Evolutionary conservation across 208 protist genomes (phyloP).

Genomic region (Crithidia fasciculata): DNA sequence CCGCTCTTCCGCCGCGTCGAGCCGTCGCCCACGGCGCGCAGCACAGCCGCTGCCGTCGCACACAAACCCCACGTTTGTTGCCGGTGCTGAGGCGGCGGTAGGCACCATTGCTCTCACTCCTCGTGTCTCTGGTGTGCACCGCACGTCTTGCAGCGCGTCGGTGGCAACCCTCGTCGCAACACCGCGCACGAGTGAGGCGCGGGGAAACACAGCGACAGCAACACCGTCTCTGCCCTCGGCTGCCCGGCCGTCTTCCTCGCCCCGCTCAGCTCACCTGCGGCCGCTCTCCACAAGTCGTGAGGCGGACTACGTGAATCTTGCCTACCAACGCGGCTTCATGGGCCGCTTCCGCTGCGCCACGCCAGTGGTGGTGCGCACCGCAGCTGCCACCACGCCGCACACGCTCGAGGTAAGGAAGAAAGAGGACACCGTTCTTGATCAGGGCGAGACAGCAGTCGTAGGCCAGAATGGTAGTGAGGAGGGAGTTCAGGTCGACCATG

Average conservation of each 20-base stretch:
- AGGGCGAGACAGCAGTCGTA: background rate
- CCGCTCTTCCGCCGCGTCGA: background rate
- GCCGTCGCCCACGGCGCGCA: background rate
- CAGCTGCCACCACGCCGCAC: constrained; percentile 19
- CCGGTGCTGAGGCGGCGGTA: too few species aligned
- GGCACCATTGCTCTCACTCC: too few species aligned
- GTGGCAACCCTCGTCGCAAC: background rate
- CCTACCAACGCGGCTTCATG: constrained; percentile 30
- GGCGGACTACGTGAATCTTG: constrained; percentile 29
- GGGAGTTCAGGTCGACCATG: too few species aligned
- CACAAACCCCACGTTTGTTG: background rate
- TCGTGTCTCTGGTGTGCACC: too few species aligned
- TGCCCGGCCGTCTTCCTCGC: background rate
- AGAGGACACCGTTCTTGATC: background rate
- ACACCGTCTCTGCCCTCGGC: background rate
- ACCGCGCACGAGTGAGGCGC: background rate
- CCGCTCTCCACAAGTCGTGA: constrained; percentile 21
- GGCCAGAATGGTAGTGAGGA: too few species aligned
- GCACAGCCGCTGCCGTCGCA: constrained; percentile 7
- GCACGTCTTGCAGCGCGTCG: too few species aligned
- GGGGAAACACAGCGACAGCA: background rate
- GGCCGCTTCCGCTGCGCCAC: constrained; percentile 47
- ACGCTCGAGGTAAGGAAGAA: background rate
- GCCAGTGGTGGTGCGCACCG: constrained; percentile 41
- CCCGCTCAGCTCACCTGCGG: background rate